phyloP scores from a whole-genome alignment of 176 grass and related monocot genomes.

The Carex littledalei region DNA sequence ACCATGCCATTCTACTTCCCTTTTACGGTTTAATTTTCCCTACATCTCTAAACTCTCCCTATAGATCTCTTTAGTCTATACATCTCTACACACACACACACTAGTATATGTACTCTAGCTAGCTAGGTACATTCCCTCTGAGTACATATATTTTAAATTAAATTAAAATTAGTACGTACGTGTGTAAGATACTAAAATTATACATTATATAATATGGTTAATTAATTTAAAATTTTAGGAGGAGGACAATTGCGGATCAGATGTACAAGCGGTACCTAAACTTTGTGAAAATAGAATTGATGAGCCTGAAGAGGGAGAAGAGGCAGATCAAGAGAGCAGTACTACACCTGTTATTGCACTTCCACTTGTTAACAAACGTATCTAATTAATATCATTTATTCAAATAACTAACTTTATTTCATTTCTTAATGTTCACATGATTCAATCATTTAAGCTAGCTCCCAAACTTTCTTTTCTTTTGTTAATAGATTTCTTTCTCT shows the following conservation, averaged over 20 bases:
- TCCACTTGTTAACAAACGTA: slow-evolving; percentile 19
- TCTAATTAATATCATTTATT: not conserved
- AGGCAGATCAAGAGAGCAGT: not conserved
- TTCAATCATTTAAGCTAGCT: too few relatives aligned
- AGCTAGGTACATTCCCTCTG: too few relatives aligned
- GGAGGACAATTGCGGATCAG: not conserved
- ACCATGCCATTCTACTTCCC: slow-evolving; percentile 10
- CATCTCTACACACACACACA: not conserved
- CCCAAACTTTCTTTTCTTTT: not conserved
- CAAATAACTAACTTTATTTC: not conserved
- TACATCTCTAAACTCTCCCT: not conserved
- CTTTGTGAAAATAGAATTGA: not conserved
- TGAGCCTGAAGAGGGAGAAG: not conserved
- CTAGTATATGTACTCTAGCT: too few relatives aligned
- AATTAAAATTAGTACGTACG: too few relatives aligned
- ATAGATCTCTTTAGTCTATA: not conserved
- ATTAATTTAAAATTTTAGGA: slow-evolving; percentile 2
- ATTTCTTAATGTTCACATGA: not conserved
- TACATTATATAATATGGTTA: not conserved
- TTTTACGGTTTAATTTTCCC: slow-evolving; percentile 16
- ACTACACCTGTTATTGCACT: not conserved
- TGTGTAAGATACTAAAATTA: too few relatives aligned
- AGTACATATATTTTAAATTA: too few relatives aligned
- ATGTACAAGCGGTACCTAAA: not conserved
- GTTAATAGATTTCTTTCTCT: not conserved